Base-by-base conservation (phyloP, 176 grass and related monocot genomes). In the Oryza australiensis region DNA sequence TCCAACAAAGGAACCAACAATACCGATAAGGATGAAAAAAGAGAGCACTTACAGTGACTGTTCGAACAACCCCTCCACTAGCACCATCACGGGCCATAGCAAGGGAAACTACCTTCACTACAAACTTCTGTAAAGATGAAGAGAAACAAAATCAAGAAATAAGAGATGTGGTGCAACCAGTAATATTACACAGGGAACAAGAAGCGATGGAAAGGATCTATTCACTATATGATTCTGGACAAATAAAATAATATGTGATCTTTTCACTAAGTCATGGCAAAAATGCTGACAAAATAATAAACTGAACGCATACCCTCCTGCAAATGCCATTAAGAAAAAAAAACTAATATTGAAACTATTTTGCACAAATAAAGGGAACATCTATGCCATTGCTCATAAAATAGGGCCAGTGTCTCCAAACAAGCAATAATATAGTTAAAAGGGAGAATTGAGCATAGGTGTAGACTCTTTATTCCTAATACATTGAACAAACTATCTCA, bases 41-140 rank as follows among this genome's bases (percentile, higher is more conserved):
- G 70, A 45, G 26, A 34, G 9, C 27, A 65, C 80, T 74, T 74
- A 83, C 80, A 4, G 80, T 83, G 33, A 83, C 80, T 51, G 94
- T 97, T 53, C 91, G 94, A 20, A 49, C 70, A 73, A 73, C 90
- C 32, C 95, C 95, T 64, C 92, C 90, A 84, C 92, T 98, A 35
- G 95, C 88, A 78, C 92, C 92, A 73, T 98, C 95, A n/a, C 94
- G 88, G 11, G 29, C 94, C 13, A 99, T 96, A 15, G 97, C 97
- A 80, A 96, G 83, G 77, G 97, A 99, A 63, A 94, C 89, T 12
- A 90, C 97, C 80, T 99, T 95, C 63, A 96, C 88, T 74, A 96
- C 93, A 53, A 99, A 88, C 24, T 99, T 89, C 97, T 99, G 85
- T 45, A 83, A 24, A 86, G 26, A 75, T 43, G 7, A 32, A 78